These are phyloP conservation scores for Nicotiana sylvestris DNA, from an alignment of 257 asterid species.

Conservation along the genomic window DNA sequence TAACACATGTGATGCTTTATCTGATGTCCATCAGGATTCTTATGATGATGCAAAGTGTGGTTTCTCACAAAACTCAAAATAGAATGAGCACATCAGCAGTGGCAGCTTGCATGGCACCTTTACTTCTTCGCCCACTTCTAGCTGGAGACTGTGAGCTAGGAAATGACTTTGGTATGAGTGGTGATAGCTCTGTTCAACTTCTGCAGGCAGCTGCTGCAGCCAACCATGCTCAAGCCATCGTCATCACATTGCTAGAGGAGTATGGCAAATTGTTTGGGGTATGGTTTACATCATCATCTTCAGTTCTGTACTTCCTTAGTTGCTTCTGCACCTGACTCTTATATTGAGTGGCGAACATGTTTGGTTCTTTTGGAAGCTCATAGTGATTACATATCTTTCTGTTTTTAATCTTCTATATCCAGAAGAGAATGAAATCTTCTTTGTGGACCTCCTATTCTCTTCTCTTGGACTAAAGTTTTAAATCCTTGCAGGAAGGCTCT, in stretches of 20 bases:
- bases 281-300: constrained; percentile 22
- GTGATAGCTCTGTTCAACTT: constrained; percentile 88
- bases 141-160: constrained; percentile 95
- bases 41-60: constrained; percentile 84
- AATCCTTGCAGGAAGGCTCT: constrained; percentile 61
- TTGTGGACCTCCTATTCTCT: neutral
- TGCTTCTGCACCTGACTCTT: constrained; percentile 6
- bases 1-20: constrained; percentile 7
- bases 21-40: constrained; percentile 63
- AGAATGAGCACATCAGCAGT: constrained; percentile 97
- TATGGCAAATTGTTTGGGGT: constrained; percentile 85
- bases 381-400: neutral
- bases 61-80: constrained; percentile 69
- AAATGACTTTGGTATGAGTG: constrained; percentile 61
- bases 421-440: neutral
- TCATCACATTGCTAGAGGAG: constrained; percentile 89
- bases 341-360: neutral
- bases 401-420: neutral
- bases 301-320: constrained; percentile 6
- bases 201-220: constrained; percentile 99
- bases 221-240: constrained; percentile 98
- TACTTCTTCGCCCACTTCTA: constrained; percentile 96
- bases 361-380: constrained; percentile 1
- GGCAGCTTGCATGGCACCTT: constrained; percentile 99
- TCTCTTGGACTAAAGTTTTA: neutral